Evolutionary conservation across 352 stramenopile genomes (phyloP).

Genomic region (Phytophthora cryptogea): DNA sequence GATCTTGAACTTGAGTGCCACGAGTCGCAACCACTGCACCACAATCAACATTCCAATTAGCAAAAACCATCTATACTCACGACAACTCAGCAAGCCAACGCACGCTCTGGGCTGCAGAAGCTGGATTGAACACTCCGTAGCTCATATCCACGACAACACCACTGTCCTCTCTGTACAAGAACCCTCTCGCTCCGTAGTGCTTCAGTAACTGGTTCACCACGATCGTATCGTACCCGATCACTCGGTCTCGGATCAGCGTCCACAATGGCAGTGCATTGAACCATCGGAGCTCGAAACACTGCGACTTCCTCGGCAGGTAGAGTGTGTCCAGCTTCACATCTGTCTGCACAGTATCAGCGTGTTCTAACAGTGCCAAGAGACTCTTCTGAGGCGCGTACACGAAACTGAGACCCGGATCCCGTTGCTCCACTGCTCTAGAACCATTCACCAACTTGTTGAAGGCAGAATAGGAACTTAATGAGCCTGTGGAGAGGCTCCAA

Average conservation of each 20-base stretch:
- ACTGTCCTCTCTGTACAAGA: constrained; percentile 68
- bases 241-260: constrained; percentile 44
- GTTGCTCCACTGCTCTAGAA: constrained; percentile 1
- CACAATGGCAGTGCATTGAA: constrained; percentile 44
- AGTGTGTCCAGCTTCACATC: constrained; percentile 47
- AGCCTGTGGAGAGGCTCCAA: constrained; percentile 22
- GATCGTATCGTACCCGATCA: constrained; percentile 91
- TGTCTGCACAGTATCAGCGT: constrained; percentile 26
- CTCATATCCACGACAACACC: constrained; percentile 72
- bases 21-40: constrained; percentile 35
- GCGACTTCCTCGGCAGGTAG: constrained; percentile 38
- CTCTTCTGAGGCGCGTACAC: constrained; percentile 73
- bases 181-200: constrained; percentile 56
- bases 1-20: constrained; percentile 88
- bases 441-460: background rate
- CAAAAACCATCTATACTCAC: background rate
- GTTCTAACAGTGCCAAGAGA: constrained; percentile 67
- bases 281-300: constrained; percentile 60
- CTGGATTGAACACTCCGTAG: constrained; percentile 62
- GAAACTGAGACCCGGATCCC: constrained; percentile 42
- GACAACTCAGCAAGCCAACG: constrained; percentile 9
- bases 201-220: constrained; percentile 91
- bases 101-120: constrained; percentile 34
- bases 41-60: constrained; percentile 13
- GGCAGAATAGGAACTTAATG: constrained; percentile 5